A percentile compares a stretch with the other conserved stretches of the same genome.
Conservation (phyloP, 2,329 filamentous ascomycete genomes). For the Chalara sp. region DNA sequence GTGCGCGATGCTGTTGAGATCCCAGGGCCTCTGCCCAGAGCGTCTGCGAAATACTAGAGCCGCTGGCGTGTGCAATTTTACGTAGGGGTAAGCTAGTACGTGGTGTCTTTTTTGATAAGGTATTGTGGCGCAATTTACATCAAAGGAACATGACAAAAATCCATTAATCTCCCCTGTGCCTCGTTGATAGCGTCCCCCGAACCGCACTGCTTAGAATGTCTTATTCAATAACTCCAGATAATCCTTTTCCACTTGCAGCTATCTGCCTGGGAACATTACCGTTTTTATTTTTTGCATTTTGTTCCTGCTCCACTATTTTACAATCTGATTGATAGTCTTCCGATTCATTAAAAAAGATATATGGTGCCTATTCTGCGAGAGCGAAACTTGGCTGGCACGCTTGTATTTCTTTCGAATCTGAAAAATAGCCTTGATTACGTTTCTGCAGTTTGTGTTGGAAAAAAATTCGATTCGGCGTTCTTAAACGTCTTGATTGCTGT, state of each 20-base stretch:
- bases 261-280: slow-evolving; percentile 8
- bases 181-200: too few species aligned
- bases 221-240: slow-evolving; percentile 3
- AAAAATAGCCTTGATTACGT: slow-evolving; percentile 9
- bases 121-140: too few species aligned
- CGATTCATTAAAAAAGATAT: slow-evolving; percentile 5
- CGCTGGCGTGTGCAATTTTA: too few species aligned
- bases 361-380: slow-evolving; percentile 5
- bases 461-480: background rate
- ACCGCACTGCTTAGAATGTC: too few species aligned
- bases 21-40: too few species aligned
- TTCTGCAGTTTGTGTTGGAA: slow-evolving; percentile 6
- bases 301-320: slow-evolving; percentile 7
- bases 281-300: slow-evolving; percentile 10
- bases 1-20: too few species aligned
- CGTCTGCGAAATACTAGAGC: too few species aligned
- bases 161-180: too few species aligned
- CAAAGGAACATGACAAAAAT: too few species aligned
- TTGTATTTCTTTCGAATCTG: slow-evolving; percentile 9
- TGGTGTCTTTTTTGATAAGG: too few species aligned
- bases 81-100: too few species aligned
- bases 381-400: slow-evolving; percentile 5
- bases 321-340: slow-evolving; percentile 5
- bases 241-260: slow-evolving; percentile 1
- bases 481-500: slow-evolving; percentile 8